Evolutionary conservation across 441 rosid genomes (phyloP).

Genomic region (Pelargonium fulgidum): DNA sequence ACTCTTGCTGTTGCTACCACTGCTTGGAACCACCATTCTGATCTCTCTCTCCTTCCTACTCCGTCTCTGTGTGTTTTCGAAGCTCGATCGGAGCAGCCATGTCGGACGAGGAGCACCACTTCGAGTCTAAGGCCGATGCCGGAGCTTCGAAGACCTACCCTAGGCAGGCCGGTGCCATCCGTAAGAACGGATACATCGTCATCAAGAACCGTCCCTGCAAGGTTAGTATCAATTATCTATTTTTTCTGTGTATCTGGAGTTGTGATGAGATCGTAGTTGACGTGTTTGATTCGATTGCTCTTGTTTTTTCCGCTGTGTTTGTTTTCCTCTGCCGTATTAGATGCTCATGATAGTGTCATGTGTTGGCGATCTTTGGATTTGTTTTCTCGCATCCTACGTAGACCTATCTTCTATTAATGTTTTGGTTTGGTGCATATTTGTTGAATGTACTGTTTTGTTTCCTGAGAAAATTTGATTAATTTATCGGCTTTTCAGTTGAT

Average conservation of each 20-base stretch:
- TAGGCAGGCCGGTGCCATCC: constrained; percentile 83
- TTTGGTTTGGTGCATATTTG: too few species aligned
- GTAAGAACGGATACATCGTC: constrained; percentile 81
- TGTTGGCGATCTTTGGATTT: too few species aligned
- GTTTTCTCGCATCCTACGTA: too few species aligned
- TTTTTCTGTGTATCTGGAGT: not conserved
- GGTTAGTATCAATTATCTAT: constrained; percentile 25
- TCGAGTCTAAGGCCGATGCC: constrained; percentile 85
- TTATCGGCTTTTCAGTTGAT: not conserved
- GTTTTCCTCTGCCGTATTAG: too few species aligned
- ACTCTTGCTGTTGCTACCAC: not conserved
- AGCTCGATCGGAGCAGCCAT: constrained; percentile 25
- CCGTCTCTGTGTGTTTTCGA: not conserved
- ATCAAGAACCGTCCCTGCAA: constrained; percentile 80
- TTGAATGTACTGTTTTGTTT: too few species aligned
- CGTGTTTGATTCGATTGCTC: too few species aligned
- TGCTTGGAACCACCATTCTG: not conserved
- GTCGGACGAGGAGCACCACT: constrained; percentile 97
- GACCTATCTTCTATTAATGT: too few species aligned
- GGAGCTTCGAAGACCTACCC: constrained; percentile 89
- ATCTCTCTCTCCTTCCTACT: not conserved
- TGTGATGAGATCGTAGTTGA: not conserved
- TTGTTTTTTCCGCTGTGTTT: not conserved
- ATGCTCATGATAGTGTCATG: too few species aligned
- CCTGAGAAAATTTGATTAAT: too few species aligned